These are phyloP conservation scores for Colletotrichum sublineola DNA, from an alignment of 2,329 filamentous ascomycete species.

Conservation along the genomic window DNA sequence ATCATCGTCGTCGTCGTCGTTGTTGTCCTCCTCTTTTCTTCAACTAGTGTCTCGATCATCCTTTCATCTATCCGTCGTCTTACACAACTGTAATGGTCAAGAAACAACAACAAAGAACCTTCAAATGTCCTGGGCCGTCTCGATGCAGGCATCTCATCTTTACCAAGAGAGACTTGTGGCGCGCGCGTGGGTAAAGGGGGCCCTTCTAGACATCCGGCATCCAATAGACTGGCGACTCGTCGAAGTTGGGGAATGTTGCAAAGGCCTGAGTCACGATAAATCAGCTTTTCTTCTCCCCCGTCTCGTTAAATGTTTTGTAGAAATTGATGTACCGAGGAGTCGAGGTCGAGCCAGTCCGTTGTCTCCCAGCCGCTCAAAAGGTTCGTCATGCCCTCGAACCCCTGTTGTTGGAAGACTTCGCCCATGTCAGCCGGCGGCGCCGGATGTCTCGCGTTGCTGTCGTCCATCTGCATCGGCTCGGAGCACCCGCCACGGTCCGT, in stretches of 20 bases:
- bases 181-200: neutral
- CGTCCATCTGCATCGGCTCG: conserved; percentile 20
- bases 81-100: neutral
- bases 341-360: conserved; percentile 50
- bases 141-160: neutral
- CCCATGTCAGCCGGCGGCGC: conserved; percentile 32
- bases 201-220: conserved; percentile 28
- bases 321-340: conserved; percentile 46
- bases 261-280: conserved; percentile 36
- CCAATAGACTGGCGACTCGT: conserved; percentile 39
- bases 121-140: neutral
- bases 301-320: conserved; percentile 1
- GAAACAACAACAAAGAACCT: neutral
- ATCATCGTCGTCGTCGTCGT: no score
- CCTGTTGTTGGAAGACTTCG: conserved; percentile 30
- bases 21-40: neutral
- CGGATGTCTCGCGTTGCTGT: conserved; percentile 1
- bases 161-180: neutral
- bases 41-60: neutral
- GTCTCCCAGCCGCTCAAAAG: conserved; percentile 47
- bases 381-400: conserved; percentile 39
- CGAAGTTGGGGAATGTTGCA: conserved; percentile 39
- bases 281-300: conserved; percentile 15
- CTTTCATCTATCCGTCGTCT: neutral
- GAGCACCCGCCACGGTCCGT: conserved; percentile 2